A percentile compares a stretch with the other conserved stretches of the same genome.
Evolutionary conservation across 73 alveolate genomes (phyloP).

Genomic region (Effrenium voratum): DNA sequence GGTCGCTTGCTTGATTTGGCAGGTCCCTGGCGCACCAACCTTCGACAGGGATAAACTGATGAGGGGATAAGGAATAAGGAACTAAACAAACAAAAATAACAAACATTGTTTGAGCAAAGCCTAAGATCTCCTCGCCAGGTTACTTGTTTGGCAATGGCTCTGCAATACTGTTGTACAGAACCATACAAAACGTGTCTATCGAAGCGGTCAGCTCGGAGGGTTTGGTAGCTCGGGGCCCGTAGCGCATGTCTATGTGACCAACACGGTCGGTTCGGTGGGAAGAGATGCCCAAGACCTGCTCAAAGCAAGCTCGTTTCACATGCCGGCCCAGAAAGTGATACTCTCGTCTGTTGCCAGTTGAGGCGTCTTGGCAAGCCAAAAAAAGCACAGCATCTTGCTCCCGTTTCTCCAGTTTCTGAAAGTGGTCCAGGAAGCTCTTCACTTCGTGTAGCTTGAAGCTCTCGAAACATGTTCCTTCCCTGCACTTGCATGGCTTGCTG

Average conservation of each 20-base stretch:
- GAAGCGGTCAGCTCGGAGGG: not conserved
- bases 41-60: no score
- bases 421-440: not conserved
- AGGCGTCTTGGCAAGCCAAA: not conserved
- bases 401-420: not conserved
- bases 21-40: not conserved
- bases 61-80: no score
- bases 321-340: not conserved
- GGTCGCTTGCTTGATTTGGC: not conserved
- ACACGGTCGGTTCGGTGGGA: slow-evolving; percentile 13
- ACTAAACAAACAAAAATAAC: no score
- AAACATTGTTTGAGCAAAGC: no score
- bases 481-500: slow-evolving; percentile 1
- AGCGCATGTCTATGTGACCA: slow-evolving; percentile 23
- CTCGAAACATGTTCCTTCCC: not conserved
- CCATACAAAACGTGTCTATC: slow-evolving; percentile 31
- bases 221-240: not conserved
- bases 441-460: not conserved
- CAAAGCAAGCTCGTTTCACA: slow-evolving; percentile 1
- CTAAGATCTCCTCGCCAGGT: not conserved
- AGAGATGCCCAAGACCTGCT: not conserved
- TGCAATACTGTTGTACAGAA: slow-evolving; percentile 23
- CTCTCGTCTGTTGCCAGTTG: not conserved
- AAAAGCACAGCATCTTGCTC: slow-evolving; percentile 43
- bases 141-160: slow-evolving; percentile 56